Base-by-base conservation (phyloP, 2,329 filamentous ascomycete genomes). In the Aquanectria penicillioides region DNA sequence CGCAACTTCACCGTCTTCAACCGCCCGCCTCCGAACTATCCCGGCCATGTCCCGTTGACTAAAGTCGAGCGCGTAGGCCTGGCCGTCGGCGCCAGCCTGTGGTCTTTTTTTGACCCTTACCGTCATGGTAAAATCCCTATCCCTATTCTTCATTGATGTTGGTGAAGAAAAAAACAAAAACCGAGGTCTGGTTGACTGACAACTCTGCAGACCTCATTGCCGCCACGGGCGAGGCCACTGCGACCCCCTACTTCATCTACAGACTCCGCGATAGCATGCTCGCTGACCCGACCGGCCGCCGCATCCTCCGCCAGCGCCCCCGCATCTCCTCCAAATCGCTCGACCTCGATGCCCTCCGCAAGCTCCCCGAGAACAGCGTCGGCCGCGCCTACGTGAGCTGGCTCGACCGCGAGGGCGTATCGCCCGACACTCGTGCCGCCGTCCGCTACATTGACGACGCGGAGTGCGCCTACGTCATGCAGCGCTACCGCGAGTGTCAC, bases 381-480 rank as follows among this genome's bases (percentile, higher is more conserved):
- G 95, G 95, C 20, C 85, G 86, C 40, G 88, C 90, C 47, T 99
- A 98, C 77, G 91, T 89, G 8, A 84, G 82, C 50, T 99, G 95
- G 94, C 84, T 98, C n/a, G 93, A 97, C 76, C 86, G 91, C 40
- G 95, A 99, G 77, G 92, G 92, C 61, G 94, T 99, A 12, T 91
- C 91, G 8, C 95, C 95, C 1, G 95, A 99, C 75, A 97, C 94
- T 6, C 88, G 95, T 40, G 82, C 89, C 34, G 75, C 77, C 2
- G 95, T 99, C 34, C 87, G 91, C 49, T 98, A 97, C 79, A 93
- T 99, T 62, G 94, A 98, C 75, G 89, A 98, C 73, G 89, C 91
- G 68, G 95, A 99, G 78, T 97, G 94, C 74, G 95, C 95, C 29
- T 99, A 98, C 79, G 95, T 98, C 15, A 96, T 99, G 91, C 95